Evolutionary conservation across 1,284 basidiomycete genomes (phyloP), one percentile per base, ranked within the genome.

Genomic region (Ustilago trichophora): DNA sequence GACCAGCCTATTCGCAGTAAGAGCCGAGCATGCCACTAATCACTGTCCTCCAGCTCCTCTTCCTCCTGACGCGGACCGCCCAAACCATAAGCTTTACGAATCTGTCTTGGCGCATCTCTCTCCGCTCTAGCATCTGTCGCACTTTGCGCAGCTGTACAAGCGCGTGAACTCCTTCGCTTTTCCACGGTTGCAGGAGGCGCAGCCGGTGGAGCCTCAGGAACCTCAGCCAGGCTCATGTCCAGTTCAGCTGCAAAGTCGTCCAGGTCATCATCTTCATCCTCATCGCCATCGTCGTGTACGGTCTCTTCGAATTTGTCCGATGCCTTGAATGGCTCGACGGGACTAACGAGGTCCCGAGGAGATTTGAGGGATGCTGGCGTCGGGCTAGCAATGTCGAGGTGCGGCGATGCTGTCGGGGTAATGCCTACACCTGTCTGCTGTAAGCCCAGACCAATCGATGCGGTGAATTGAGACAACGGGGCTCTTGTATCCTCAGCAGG

Each of bases 181-280:
- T 60, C 55, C 16, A 25, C 45, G 1, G 31, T n/a, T 22, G 43
- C 27, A 6, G 36, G 5, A 8, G 45, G 45, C 27, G 41, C 32
- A 15, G 27, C 32, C 2, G 58, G 45, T 0, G 54, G 21, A 18
- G 54, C 31, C n/a, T 49, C 55, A 11, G 55, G 50, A 3, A 24
- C 46, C 19, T 69, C 66, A 4, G 66, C 60, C 4, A 69, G 51
- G 33, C 55, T 64, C 59, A 69, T 47, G 24, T 69, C 60, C 18
- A 69, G 60, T 45, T 69, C 66, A 26, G 66, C 66, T 7, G 66
- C 66, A 56, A 69, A 69, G 46, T 64, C 66, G 5, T 69, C 43
- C 21, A 69, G 42, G 12, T 59, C 66, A 22, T 63, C 66, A 5
- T 69, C 63, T 21, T 66, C 66, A 3, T 59, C 56, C 0, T 60